Conservation (phyloP, 202 grass and related monocot genomes). For the Zizania palustris region DNA sequence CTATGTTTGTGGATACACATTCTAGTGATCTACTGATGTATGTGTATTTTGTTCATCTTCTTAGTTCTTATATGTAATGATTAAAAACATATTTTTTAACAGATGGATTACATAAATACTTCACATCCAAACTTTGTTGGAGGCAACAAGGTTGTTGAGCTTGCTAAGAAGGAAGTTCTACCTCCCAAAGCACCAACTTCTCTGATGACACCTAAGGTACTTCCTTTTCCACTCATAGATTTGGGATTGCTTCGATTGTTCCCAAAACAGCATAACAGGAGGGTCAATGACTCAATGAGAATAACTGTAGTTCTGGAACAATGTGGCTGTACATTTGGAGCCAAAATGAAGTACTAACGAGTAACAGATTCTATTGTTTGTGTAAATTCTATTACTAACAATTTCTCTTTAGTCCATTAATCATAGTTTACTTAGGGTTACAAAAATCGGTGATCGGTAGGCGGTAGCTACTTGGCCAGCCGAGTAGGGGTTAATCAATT, state of each 20-base stretch:
- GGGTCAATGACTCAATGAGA: background rate
- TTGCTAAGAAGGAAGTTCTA: constrained; percentile 67
- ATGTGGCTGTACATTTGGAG: constrained; percentile 2
- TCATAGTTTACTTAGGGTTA: background rate
- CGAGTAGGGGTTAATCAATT: too few relatives aligned
- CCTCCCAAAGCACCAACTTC: constrained; percentile 47
- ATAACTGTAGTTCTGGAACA: background rate
- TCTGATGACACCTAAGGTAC: constrained; percentile 58
- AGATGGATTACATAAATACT: constrained; percentile 99
- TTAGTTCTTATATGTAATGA: constrained; percentile 30
- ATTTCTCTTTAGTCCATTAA: constrained; percentile 4
- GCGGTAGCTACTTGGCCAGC: too few relatives aligned
- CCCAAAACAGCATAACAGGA: constrained; percentile 13
- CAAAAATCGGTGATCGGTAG: too few relatives aligned
- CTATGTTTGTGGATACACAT: constrained; percentile 12
- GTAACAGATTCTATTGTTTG: too few relatives aligned
- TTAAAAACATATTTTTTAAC: constrained; percentile 27
- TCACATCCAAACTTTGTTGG: constrained; percentile 92
- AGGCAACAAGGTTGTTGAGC: constrained; percentile 76
- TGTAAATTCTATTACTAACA: too few relatives aligned
- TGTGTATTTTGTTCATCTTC: constrained; percentile 30
- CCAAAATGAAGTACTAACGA: background rate
- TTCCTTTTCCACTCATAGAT: constrained; percentile 30
- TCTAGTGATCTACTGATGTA: background rate
- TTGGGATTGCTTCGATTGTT: constrained; percentile 27